phyloP scores from a whole-genome alignment of 352 stramenopile genomes.

The Phytopythium aichiense region DNA sequence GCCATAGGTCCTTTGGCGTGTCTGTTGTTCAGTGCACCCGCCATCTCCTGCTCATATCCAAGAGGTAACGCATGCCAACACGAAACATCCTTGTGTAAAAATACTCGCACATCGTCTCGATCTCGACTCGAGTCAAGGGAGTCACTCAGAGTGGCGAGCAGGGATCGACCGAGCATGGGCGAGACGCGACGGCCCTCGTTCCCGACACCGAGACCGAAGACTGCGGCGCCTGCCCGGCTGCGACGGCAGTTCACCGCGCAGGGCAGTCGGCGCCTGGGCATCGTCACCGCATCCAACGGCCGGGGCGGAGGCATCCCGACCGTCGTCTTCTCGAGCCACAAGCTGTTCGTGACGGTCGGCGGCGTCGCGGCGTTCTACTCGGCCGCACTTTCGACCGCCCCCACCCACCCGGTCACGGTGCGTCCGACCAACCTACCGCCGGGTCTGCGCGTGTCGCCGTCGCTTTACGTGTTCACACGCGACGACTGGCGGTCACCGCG shows the following conservation, averaged over 20 bases:
- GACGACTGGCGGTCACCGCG: conserved; percentile 47
- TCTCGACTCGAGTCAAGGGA: background rate
- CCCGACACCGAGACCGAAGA: background rate
- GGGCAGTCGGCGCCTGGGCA: conserved; percentile 3
- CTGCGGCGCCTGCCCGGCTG: background rate
- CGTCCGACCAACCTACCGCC: conserved; percentile 39
- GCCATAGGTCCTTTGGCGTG: background rate
- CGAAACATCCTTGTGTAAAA: background rate
- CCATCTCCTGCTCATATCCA: background rate
- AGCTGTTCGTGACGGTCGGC: conserved; percentile 37
- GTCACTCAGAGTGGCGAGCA: background rate
- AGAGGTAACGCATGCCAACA: background rate
- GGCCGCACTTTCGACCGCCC: conserved; percentile 33
- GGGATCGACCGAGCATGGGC: background rate
- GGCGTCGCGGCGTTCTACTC: conserved; percentile 54
- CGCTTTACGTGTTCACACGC: conserved; percentile 38
- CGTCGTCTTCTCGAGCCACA: conserved; percentile 29
- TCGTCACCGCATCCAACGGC: background rate
- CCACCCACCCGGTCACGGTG: conserved; percentile 41
- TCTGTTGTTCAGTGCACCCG: background rate
- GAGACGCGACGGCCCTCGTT: background rate
- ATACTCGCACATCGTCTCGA: background rate
- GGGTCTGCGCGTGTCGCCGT: conserved; percentile 44
- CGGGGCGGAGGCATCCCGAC: conserved; percentile 15
- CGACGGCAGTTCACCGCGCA: background rate